A percentile compares a stretch with the other conserved stretches of the same genome.
phyloP scores from a whole-genome alignment of 192 early-diverging fungal genomes.

The Nowakowskiella sp. region DNA sequence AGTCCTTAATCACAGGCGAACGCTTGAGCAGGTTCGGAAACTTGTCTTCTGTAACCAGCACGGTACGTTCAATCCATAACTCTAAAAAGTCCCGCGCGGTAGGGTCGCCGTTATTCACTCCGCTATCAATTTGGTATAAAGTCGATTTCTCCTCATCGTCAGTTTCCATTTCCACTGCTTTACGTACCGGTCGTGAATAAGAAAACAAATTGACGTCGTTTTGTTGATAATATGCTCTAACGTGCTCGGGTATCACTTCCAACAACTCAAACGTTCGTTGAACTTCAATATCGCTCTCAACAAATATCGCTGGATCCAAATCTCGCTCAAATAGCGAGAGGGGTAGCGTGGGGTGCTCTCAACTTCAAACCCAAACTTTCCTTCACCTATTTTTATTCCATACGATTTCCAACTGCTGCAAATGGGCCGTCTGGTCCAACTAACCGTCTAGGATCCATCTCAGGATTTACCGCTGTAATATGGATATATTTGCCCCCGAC shows the following conservation, averaged over 20 bases:
- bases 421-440: neutral
- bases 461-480: constrained; percentile 61
- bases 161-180: constrained; percentile 10
- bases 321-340: neutral
- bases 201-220: constrained; percentile 62
- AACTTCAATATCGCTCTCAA: constrained; percentile 4
- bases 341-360: constrained; percentile 1
- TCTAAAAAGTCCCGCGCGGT: constrained; percentile 60
- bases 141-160: neutral
- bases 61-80: constrained; percentile 68
- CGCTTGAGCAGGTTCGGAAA: constrained; percentile 59
- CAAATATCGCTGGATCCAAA: constrained; percentile 5
- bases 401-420: neutral
- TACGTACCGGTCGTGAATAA: constrained; percentile 54
- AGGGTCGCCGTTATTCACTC: constrained; percentile 30
- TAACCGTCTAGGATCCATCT: constrained; percentile 31
- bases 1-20: constrained; percentile 43
- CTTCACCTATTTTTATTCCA: neutral
- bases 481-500: constrained; percentile 54
- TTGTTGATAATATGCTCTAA: constrained; percentile 54
- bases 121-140: neutral
- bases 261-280: constrained; percentile 3
- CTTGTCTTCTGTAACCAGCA: constrained; percentile 52
- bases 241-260: constrained; percentile 32
- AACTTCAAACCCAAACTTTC: no score